phyloP scores from a whole-genome alignment of 306 rosid species.

The Pyrus communis region DNA sequence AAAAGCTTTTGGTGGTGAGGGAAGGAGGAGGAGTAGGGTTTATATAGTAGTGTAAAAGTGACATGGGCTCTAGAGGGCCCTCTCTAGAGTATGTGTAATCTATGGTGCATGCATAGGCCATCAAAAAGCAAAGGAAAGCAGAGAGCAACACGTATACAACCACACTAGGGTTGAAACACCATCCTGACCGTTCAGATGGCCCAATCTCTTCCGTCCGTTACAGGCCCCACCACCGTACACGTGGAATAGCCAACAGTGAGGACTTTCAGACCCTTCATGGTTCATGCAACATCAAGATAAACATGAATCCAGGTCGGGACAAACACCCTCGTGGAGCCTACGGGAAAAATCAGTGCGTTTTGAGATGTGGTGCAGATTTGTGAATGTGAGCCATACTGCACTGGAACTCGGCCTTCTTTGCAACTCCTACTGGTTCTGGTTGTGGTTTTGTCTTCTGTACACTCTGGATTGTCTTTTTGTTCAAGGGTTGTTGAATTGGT shows the following conservation, averaged over 20 bases:
- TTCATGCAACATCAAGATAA: slow-evolving; percentile 23
- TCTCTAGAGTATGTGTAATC: slow-evolving; percentile 1
- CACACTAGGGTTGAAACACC: slow-evolving; percentile 8
- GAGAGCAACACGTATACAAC: slow-evolving; percentile 35
- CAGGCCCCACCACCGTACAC: background rate
- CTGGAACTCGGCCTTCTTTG: background rate
- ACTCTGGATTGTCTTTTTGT: background rate
- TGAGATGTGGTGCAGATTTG: background rate
- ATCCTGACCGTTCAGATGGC: slow-evolving; percentile 17
- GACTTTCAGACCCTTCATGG: background rate
- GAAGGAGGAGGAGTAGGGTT: slow-evolving; percentile 4
- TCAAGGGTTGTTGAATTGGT: background rate
- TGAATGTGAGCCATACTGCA: background rate
- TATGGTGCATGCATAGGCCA: slow-evolving; percentile 43
- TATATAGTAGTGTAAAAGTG: slow-evolving; percentile 20
- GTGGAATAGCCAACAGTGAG: slow-evolving; percentile 1
- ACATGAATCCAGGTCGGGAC: background rate
- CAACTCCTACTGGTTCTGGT: background rate
- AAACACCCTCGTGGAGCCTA: slow-evolving; percentile 3
- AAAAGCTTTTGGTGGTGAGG: background rate
- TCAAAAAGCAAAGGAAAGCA: slow-evolving; percentile 10
- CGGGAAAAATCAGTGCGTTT: background rate
- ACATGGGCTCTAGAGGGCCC: background rate
- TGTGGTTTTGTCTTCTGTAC: background rate
- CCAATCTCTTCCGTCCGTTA: slow-evolving; percentile 11